A percentile compares a stretch with the other conserved stretches of the same genome.
phyloP scores from a whole-genome alignment of 129 eudicot species.

The Flaveria bidentis region DNA sequence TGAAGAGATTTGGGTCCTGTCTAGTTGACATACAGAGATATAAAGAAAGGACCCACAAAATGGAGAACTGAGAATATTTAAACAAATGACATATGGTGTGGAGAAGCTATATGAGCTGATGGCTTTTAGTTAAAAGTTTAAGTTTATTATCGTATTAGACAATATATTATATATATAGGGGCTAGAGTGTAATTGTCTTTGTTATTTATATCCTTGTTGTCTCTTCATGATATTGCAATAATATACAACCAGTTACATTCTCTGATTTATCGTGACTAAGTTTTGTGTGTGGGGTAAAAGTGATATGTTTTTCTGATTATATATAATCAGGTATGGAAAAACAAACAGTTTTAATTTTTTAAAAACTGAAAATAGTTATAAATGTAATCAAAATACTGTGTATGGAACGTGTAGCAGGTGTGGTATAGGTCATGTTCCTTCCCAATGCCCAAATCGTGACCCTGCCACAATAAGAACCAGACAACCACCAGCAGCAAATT shows the following conservation, averaged over 20 bases:
- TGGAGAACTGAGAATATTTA: background rate
- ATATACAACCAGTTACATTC: too few relatives aligned
- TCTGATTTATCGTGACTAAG: background rate
- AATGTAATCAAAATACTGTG: too few relatives aligned
- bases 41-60: slow-evolving; percentile 8
- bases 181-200: too few relatives aligned
- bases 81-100: background rate
- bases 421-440: too few relatives aligned
- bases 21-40: background rate
- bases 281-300: background rate
- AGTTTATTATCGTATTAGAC: background rate
- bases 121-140: background rate
- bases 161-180: too few relatives aligned
- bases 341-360: background rate
- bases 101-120: slow-evolving; percentile 5
- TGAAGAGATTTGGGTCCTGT: slow-evolving; percentile 7
- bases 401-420: too few relatives aligned
- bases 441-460: too few relatives aligned
- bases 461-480: too few relatives aligned
- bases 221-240: too few relatives aligned
- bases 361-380: background rate
- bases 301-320: background rate
- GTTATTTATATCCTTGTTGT: too few relatives aligned
- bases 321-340: background rate
- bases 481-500: too few relatives aligned